Evolutionary conservation across 2,329 filamentous ascomycete genomes (phyloP).

Genomic region (Aureobasidium vineae): DNA sequence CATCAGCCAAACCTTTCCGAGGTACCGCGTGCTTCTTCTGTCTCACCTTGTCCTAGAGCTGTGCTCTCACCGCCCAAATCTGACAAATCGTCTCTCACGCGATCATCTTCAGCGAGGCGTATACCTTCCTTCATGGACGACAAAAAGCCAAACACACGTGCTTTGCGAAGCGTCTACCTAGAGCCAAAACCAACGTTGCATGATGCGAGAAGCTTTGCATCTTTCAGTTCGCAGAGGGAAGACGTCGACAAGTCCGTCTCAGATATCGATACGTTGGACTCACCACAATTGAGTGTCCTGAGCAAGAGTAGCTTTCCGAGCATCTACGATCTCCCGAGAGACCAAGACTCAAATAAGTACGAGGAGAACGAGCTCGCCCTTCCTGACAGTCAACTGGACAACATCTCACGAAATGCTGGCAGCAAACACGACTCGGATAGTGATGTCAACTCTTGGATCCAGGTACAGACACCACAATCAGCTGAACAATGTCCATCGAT

Average conservation of each 20-base stretch:
- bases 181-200: conserved; percentile 35
- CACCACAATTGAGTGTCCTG: conserved; percentile 39
- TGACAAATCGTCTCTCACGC: neutral
- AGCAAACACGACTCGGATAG: neutral
- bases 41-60: neutral
- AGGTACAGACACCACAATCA: conserved; percentile 11
- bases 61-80: neutral
- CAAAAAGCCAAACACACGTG: conserved; percentile 38
- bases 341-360: neutral
- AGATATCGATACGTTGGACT: conserved; percentile 35
- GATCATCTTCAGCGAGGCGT: conserved; percentile 29
- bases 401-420: neutral
- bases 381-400: neutral
- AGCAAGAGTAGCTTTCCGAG: conserved; percentile 43
- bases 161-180: conserved; percentile 39
- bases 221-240: conserved; percentile 37
- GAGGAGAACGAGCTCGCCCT: neutral
- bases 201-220: conserved; percentile 40
- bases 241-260: conserved; percentile 32
- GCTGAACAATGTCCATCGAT: neutral
- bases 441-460: conserved; percentile 18
- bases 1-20: no score
- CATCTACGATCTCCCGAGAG: conserved; percentile 35
- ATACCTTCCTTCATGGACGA: conserved; percentile 37
- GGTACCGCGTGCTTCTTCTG: neutral